Evolutionary conservation across 1,284 basidiomycete genomes (phyloP).

Genomic region (Volvariella surrecta): DNA sequence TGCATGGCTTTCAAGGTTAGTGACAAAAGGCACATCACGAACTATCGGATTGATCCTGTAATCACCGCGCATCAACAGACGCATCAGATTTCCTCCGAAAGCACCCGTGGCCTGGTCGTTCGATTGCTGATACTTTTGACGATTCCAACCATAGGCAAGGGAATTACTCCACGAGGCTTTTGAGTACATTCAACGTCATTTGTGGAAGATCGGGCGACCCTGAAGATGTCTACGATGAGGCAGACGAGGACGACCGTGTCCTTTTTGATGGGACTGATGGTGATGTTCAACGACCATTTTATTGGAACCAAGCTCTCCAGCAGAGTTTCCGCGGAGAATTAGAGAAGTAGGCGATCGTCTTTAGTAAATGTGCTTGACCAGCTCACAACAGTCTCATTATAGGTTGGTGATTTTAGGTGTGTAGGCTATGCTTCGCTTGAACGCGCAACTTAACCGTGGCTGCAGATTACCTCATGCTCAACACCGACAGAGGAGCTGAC

Average conservation of each 20-base stretch:
- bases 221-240: slow-evolving; percentile 59
- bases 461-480: slow-evolving; percentile 81
- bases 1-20: slow-evolving; percentile 74
- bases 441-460: slow-evolving; percentile 1
- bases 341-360: slow-evolving; percentile 55
- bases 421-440: slow-evolving; percentile 2
- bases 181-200: slow-evolving; percentile 60
- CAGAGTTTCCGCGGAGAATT: slow-evolving; percentile 79
- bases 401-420: slow-evolving; percentile 78
- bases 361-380: background rate
- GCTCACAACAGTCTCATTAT: slow-evolving; percentile 9
- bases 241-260: slow-evolving; percentile 62
- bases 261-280: slow-evolving; percentile 57
- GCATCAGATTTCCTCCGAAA: slow-evolving; percentile 81
- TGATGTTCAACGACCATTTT: slow-evolving; percentile 54
- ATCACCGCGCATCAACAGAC: slow-evolving; percentile 34
- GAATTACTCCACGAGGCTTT: slow-evolving; percentile 51
- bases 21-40: slow-evolving; percentile 2
- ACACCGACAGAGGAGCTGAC: slow-evolving; percentile 78
- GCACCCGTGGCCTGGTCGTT: slow-evolving; percentile 83
- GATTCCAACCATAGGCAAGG: slow-evolving; percentile 69
- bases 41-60: background rate
- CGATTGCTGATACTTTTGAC: slow-evolving; percentile 77
- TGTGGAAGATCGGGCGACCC: slow-evolving; percentile 75
- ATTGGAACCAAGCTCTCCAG: slow-evolving; percentile 73